Evolutionary conservation across 345 rosid genomes (phyloP).

Genomic region (Hibiscus tridactylites): DNA sequence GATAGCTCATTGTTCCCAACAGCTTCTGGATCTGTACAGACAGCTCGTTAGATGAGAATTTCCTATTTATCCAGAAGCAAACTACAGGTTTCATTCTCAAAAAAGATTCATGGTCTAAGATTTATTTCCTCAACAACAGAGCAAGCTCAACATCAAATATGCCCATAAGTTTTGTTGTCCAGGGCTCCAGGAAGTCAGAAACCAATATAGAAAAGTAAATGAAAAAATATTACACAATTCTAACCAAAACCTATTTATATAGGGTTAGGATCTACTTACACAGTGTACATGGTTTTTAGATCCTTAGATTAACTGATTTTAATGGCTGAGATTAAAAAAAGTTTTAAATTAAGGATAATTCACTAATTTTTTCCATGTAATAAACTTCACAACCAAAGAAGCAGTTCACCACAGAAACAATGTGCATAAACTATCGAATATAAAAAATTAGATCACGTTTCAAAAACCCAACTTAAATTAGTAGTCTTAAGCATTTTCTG

Average conservation of each 20-base stretch:
- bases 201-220: not conserved
- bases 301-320: too few relatives aligned
- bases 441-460: too few relatives aligned
- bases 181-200: not conserved
- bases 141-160: not conserved
- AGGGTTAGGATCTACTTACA: too few relatives aligned
- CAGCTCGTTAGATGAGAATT: not conserved
- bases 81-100: not conserved
- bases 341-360: too few relatives aligned
- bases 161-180: not conserved
- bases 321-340: too few relatives aligned
- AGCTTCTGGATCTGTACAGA: slow-evolving; percentile 60
- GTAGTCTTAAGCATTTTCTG: not conserved
- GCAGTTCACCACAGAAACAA: not conserved
- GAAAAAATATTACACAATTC: not conserved
- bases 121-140: slow-evolving; percentile 1
- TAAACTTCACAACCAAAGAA: too few relatives aligned
- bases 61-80: not conserved
- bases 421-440: not conserved
- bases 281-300: too few relatives aligned
- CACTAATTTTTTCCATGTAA: too few relatives aligned
- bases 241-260: too few relatives aligned
- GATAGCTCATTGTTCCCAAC: slow-evolving; percentile 49
- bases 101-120: not conserved
- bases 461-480: not conserved